Evolutionary conservation across 306 rosid species (phyloP), one percentile per base, ranked within the genome.

Genomic region (Lathyrus sativus): DNA sequence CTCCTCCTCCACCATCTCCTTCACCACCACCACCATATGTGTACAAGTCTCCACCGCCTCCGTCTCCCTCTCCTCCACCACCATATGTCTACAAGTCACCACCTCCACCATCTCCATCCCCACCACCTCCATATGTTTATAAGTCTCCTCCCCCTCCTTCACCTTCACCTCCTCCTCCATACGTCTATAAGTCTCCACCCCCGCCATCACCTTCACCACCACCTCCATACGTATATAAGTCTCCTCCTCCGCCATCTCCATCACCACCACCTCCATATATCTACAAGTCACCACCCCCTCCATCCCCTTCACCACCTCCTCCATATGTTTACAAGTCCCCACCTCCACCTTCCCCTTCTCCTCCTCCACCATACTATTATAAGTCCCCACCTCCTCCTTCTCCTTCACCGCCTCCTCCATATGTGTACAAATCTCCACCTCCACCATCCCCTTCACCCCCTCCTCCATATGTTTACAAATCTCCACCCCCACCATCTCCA

Each of bases 51-150:
- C 74, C 65, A 0, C 74, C 65, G 0, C 74, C 74, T 0, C 65
- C 74, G 0, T 79, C 84, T 0, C 75, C 84, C 0, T 62, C 78
- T 3, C 72, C 70, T 0, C 68, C 71, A 8, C 44, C 74, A 0
- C 75, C 66, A 0, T 64, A 63, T 6, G n/a, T 43, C 0, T 44
- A 74, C 0, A 74, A 74, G 3, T 65, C 73, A 0, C 72, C 63
- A 0, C 35, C 67, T 0, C 68, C 71, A 0, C 79, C 82, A 2
- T 29, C 50, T 0, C 66, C 62, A 0, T 58, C 72, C 4, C 64
- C 77, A 0, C 68, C 65, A 1, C 74, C 81, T 0, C 77, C 65
- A 5, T 79, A 79, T 0, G 0, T 15, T 35, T 22, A 72, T 44
- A 62, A 62, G 7, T 57, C 82, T 0, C 74, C 78, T 0, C 22